These are phyloP conservation scores for Sanguinoderma infundibulare DNA, from an alignment of 1,284 basidiomycete species.

Conservation along the genomic window DNA sequence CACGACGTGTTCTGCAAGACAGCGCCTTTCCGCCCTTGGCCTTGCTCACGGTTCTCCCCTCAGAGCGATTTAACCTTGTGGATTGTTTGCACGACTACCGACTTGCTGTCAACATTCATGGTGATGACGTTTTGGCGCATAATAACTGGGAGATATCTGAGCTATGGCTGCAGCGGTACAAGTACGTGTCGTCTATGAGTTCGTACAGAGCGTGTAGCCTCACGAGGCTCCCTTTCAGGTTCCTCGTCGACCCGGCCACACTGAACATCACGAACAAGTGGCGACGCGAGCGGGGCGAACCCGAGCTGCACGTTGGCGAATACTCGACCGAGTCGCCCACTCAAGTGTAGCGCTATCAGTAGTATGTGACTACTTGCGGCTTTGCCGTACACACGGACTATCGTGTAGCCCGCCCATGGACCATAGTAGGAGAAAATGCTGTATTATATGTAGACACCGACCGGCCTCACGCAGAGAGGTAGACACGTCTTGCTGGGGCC, in stretches of 20 bases:
- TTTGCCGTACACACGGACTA: background rate
- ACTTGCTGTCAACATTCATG: conserved; percentile 73
- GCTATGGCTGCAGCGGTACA: conserved; percentile 80
- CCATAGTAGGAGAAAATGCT: background rate
- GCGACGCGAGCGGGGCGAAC: conserved; percentile 37
- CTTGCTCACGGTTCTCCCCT: conserved; percentile 1
- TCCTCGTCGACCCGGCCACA: conserved; percentile 69
- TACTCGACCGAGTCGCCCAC: conserved; percentile 22
- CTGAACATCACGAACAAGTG: conserved; percentile 74
- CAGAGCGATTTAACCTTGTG: conserved; percentile 78
- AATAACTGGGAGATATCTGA: conserved; percentile 89
- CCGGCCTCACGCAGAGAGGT: background rate
- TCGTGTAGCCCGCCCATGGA: background rate
- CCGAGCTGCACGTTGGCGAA: conserved; percentile 20
- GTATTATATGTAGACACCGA: conserved; percentile 15
- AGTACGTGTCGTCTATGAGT: conserved; percentile 49
- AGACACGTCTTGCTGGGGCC: background rate
- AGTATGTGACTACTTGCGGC: conserved; percentile 1
- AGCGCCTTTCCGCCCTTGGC: conserved; percentile 16
- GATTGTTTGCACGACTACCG: conserved; percentile 78
- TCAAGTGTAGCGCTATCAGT: conserved; percentile 14
- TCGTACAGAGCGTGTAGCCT: background rate
- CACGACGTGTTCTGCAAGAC: background rate
- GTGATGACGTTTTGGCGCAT: conserved; percentile 88
- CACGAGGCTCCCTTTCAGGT: conserved; percentile 48